Evolutionary conservation across 345 rosid species (phyloP).

Genomic region (Aquilaria sinensis): DNA sequence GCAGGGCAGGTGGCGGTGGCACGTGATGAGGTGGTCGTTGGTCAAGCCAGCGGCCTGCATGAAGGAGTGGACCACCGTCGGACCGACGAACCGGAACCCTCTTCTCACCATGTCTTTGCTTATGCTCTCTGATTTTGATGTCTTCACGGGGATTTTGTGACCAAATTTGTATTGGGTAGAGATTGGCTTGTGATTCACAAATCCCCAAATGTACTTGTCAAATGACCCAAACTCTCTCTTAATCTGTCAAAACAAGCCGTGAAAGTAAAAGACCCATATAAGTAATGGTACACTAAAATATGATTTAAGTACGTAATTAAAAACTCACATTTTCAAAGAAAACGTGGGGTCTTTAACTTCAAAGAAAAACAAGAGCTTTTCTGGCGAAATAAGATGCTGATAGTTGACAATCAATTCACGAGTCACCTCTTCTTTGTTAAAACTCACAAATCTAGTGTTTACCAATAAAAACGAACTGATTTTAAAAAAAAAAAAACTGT

Average conservation of each 20-base stretch:
- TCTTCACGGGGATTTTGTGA: conserved; percentile 57
- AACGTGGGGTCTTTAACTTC: no score
- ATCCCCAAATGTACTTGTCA: conserved; percentile 52
- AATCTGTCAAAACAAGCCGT: conserved; percentile 21
- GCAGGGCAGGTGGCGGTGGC: conserved; percentile 48
- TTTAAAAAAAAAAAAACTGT: no score
- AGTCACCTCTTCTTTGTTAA: no score
- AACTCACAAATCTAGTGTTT: no score
- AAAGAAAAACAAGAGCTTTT: no score
- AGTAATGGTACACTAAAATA: no score
- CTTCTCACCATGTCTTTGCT: conserved; percentile 75
- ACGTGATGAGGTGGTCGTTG: conserved; percentile 54
- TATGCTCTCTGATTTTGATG: conserved; percentile 61
- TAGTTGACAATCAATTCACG: no score
- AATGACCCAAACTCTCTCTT: conserved; percentile 44
- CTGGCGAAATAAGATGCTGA: no score
- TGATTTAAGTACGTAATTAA: no score
- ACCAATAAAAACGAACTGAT: no score
- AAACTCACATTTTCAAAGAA: no score
- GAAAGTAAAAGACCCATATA: no score
- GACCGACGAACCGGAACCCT: conserved; percentile 56
- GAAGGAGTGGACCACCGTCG: conserved; percentile 59
- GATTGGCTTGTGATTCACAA: conserved; percentile 47
- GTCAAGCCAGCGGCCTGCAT: conserved; percentile 68
- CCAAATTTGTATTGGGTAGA: conserved; percentile 47